Base-by-base conservation (phyloP, 2,329 filamentous ascomycete species). In the Trichoderma aggressivum region DNA sequence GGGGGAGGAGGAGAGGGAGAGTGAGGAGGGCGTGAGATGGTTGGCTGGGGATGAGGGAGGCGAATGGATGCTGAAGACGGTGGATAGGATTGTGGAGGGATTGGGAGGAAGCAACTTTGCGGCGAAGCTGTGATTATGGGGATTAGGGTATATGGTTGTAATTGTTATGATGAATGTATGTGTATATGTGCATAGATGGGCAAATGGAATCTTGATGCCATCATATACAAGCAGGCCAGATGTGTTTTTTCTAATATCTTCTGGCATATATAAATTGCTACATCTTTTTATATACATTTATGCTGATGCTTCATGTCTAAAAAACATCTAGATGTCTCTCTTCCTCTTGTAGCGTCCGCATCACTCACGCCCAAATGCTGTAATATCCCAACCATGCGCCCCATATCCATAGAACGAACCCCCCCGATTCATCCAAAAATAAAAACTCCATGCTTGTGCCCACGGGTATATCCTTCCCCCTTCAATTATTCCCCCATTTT, bases 31-130 rank as follows among this genome's bases (percentile, higher is more conserved):
- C 3, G 76, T 78, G n/a, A 71, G 75, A 65, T 84, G 83, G 80
- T 59, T 86, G 73, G 83, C 83, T 0, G 79, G 77, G 4, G 82
- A 86, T 32, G 83, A 86, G 76, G 84, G 84, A 10, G 78, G 81
- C 18, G 82, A 84, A 75, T 86, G 84, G 84, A 75, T 86, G 30
- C 64, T 86, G 73, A 78, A 74, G 71, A 82, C 81, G 3, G 81
- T 86, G 12, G 84, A 86, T 73, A 76, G 74, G 28, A 84, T 86
- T 71, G 78, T 81, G 1, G 81, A 84, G 77, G 82, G 82, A 0
- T 78, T 88, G 62, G 84, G 85, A 0, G 82, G 82, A 2, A 79
- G 79, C 5, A 82, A 76, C 18, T 85, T 84, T 79, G 82, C 78
- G 7, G 59, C 72, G n/a, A 64, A 74, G 74, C 34, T 73, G 65